phyloP scores from a whole-genome alignment of 2,329 filamentous ascomycete genomes.

The Gliomastix tumulicola region DNA sequence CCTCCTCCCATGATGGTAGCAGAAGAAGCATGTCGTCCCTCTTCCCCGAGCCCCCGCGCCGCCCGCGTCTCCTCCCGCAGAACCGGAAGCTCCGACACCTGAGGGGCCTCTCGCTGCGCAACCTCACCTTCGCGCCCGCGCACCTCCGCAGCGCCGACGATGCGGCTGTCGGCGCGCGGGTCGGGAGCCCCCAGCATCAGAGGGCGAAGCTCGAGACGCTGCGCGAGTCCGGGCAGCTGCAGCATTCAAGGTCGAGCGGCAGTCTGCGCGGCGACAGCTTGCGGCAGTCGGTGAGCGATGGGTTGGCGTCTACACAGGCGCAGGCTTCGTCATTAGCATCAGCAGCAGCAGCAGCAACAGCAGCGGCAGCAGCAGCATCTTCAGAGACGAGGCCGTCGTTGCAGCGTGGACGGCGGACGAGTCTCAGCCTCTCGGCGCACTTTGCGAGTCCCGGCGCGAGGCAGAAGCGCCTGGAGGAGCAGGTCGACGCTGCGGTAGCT shows the following conservation, averaged over 20 bases:
- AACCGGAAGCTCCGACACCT: slow-evolving; percentile 88
- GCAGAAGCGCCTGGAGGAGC: slow-evolving; percentile 70
- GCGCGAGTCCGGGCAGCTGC: slow-evolving; percentile 38
- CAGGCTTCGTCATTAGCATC: not conserved
- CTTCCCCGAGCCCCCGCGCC: slow-evolving; percentile 24
- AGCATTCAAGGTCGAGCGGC: slow-evolving; percentile 49
- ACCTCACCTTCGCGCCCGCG: slow-evolving; percentile 62
- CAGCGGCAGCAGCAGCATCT: not conserved
- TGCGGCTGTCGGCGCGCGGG: slow-evolving; percentile 26
- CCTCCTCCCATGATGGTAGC: no score
- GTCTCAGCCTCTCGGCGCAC: slow-evolving; percentile 33
- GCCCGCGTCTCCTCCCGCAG: slow-evolving; percentile 54
- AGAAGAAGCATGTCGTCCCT: slow-evolving; percentile 30
- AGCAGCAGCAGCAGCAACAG: no score
- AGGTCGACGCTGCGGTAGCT: slow-evolving; percentile 66
- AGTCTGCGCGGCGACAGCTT: slow-evolving; percentile 29
- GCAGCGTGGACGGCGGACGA: slow-evolving; percentile 37
- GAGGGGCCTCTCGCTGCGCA: slow-evolving; percentile 79
- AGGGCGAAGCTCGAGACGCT: slow-evolving; percentile 55
- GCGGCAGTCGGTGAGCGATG: slow-evolving; percentile 7
- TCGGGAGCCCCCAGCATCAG: slow-evolving; percentile 63
- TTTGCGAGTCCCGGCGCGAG: slow-evolving; percentile 40
- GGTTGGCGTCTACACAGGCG: slow-evolving; percentile 1
- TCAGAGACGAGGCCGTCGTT: no score
- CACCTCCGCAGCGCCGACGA: slow-evolving; percentile 69